Conservation (phyloP, 192 early-diverging fungal species). For the Bifiguratus adelaidae region DNA sequence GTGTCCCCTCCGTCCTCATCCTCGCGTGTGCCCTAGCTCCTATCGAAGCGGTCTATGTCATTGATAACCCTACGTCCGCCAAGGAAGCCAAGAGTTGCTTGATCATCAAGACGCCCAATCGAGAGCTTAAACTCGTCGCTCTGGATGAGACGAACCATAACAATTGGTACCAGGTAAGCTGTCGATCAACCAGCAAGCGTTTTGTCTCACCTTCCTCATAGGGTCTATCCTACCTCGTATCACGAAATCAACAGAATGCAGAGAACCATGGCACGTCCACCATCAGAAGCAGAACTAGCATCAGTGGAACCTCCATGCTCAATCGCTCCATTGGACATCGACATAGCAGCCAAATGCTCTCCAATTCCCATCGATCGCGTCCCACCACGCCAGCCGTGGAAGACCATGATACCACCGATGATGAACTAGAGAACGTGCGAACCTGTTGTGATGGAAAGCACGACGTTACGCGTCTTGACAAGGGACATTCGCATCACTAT, state of each 20-base stretch:
- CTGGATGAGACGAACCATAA: conserved; percentile 54
- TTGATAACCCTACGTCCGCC: no score
- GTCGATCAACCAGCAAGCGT: background rate
- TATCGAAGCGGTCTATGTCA: no score
- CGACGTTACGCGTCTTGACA: conserved; percentile 19
- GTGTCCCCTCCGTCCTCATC: no score
- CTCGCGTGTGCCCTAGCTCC: no score
- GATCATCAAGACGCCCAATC: conserved; percentile 51
- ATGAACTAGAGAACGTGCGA: conserved; percentile 22
- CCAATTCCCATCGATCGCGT: no score
- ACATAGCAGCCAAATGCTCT: background rate
- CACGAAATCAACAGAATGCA: background rate
- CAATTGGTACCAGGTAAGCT: conserved; percentile 52
- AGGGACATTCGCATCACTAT: conserved; percentile 7
- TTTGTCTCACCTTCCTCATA: conserved; percentile 4
- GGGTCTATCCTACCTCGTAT: conserved; percentile 15
- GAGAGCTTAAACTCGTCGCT: conserved; percentile 67
- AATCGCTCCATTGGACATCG: no score
- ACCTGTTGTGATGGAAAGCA: conserved; percentile 27
- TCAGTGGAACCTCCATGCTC: no score
- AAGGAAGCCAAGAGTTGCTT: no score
- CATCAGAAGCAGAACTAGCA: no score
- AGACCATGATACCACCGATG: conserved; percentile 12
- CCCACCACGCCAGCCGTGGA: background rate
- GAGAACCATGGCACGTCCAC: no score